Conservation (phyloP, 257 asterid genomes). For the Petunia axillaris region DNA sequence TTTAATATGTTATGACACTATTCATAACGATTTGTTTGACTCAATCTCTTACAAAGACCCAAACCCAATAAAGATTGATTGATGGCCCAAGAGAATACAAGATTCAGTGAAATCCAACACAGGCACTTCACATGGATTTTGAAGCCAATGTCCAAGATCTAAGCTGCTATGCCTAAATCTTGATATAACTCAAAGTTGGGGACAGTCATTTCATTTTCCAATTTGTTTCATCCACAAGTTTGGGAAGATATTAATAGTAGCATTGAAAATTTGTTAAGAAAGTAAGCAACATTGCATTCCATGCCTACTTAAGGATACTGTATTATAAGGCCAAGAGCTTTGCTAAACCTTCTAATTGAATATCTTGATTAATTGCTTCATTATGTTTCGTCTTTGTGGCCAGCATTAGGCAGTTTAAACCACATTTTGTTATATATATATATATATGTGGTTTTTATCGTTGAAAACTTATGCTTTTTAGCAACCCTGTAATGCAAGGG, state of each 20-base stretch:
- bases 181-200: constrained; percentile 16
- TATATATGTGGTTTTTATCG: too few relatives aligned
- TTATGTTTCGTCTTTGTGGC: background rate
- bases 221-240: background rate
- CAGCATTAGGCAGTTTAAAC: too few relatives aligned
- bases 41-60: background rate
- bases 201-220: background rate
- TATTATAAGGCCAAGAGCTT: background rate
- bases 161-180: background rate
- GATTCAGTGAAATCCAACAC: background rate
- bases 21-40: too few relatives aligned
- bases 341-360: background rate
- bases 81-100: background rate
- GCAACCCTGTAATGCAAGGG: background rate
- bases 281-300: background rate
- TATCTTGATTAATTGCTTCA: background rate
- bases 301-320: background rate
- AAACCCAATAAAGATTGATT: background rate
- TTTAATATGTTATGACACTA: too few relatives aligned
- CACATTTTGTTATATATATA: too few relatives aligned
- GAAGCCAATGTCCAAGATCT: background rate
- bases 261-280: background rate
- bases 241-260: background rate
- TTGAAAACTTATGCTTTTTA: too few relatives aligned
- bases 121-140: constrained; percentile 15